phyloP scores from a whole-genome alignment of 495 filamentous ascomycete genomes.

The Endocarpon pusillum region DNA sequence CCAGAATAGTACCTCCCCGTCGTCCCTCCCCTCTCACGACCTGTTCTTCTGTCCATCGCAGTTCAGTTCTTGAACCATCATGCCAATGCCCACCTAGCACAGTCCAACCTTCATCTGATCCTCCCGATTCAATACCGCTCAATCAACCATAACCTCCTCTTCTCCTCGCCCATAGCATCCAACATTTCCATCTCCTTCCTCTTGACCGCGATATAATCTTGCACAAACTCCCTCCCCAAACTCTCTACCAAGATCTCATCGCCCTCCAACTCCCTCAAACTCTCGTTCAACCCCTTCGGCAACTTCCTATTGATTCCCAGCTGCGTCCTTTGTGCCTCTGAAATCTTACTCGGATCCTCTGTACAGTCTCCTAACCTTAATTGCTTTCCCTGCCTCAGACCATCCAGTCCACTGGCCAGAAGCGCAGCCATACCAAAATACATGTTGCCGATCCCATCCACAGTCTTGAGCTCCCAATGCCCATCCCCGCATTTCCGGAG shows the following conservation, averaged over 20 bases:
- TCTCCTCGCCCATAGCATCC: conserved; percentile 31
- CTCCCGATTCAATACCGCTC: conserved; percentile 34
- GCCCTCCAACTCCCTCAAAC: conserved; percentile 11
- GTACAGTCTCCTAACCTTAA: conserved; percentile 40
- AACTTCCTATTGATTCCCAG: conserved; percentile 25
- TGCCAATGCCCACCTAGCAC: too few species aligned
- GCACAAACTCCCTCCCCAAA: conserved; percentile 36
- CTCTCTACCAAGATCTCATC: conserved; percentile 15
- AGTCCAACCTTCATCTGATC: too few species aligned
- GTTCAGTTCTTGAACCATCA: too few species aligned
- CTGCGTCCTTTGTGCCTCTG: conserved; percentile 8
- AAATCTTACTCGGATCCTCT: conserved; percentile 20
- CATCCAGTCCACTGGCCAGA: conserved; percentile 46
- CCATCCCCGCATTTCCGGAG: conserved; percentile 22
- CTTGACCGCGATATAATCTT: conserved; percentile 44
- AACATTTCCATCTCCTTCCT: conserved; percentile 29
- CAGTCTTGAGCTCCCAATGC: conserved; percentile 25
- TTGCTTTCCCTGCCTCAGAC: conserved; percentile 27
- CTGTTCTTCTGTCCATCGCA: too few species aligned
- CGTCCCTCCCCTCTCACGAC: too few species aligned
- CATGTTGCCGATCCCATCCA: conserved; percentile 27
- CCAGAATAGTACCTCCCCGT: too few species aligned
- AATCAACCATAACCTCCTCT: conserved; percentile 39
- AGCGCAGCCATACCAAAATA: conserved; percentile 39
- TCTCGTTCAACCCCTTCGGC: conserved; percentile 20